Conservation (phyloP, 352 stramenopile species). For the Phytopythium helicoides region DNA sequence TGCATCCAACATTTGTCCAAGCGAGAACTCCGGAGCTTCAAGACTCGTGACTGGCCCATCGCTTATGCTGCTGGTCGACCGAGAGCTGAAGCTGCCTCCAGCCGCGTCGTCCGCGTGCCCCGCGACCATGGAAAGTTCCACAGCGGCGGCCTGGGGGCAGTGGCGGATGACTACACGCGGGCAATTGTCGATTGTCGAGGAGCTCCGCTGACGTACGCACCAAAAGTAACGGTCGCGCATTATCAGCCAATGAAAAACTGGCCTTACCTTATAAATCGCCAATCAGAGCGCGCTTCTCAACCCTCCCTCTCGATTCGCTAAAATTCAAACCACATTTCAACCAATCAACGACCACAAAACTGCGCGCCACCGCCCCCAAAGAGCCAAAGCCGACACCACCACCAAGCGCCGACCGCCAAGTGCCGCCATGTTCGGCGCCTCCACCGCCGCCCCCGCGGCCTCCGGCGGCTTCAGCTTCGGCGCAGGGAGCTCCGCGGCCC, state of each 20-base stretch:
- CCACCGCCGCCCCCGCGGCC: slow-evolving; percentile 19
- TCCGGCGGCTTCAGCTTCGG: slow-evolving; percentile 51
- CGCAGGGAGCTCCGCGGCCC: slow-evolving; percentile 11
- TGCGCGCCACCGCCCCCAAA: not conserved
- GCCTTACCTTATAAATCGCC: not conserved
- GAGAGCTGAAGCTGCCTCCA: not conserved
- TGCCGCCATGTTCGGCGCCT: slow-evolving; percentile 53
- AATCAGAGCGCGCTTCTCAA: too few relatives aligned
- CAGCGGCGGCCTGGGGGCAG: too few relatives aligned
- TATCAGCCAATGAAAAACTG: not conserved
- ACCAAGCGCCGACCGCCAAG: too few relatives aligned
- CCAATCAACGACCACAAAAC: slow-evolving; percentile 11
- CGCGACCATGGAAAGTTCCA: not conserved
- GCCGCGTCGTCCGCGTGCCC: too few relatives aligned
- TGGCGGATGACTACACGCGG: too few relatives aligned
- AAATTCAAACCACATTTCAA: slow-evolving; percentile 10
- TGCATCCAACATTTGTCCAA: not conserved
- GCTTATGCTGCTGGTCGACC: too few relatives aligned
- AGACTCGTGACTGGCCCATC: too few relatives aligned
- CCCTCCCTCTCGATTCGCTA: slow-evolving; percentile 23
- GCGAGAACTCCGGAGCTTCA: too few relatives aligned
- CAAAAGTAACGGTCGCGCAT: too few relatives aligned
- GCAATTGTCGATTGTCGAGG: too few relatives aligned
- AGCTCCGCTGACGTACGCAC: too few relatives aligned
- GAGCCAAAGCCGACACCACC: not conserved